These are phyloP conservation scores for Phytophthora macrochlamydospora DNA, from an alignment of 352 stramenopile species.

Conservation along the genomic window DNA sequence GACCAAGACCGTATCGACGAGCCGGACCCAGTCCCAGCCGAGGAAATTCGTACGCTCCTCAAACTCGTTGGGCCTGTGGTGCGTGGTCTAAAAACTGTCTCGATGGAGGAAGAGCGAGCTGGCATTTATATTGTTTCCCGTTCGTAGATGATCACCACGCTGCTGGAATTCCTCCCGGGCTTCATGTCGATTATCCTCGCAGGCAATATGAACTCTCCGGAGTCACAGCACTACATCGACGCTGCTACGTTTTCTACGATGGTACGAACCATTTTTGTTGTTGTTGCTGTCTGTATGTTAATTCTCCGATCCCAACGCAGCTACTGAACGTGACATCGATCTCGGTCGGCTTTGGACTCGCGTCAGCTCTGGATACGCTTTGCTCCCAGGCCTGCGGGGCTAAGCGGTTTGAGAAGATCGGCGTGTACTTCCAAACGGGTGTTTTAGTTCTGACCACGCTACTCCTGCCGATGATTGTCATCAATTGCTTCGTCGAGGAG, in stretches of 20 bases:
- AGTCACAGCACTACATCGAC: constrained; percentile 55
- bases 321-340: constrained; percentile 28
- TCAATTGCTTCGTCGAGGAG: constrained; percentile 52
- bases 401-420: constrained; percentile 58
- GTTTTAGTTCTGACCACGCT: constrained; percentile 43
- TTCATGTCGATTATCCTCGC: constrained; percentile 56
- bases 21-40: constrained; percentile 9
- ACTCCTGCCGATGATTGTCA: constrained; percentile 44
- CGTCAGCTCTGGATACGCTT: constrained; percentile 76
- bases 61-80: constrained; percentile 46
- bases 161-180: constrained; percentile 44
- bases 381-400: constrained; percentile 68
- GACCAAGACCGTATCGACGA: constrained; percentile 10
- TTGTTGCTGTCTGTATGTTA: not conserved
- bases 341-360: constrained; percentile 56
- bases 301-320: not conserved
- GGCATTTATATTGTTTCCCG: not conserved
- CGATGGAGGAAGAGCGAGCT: not conserved
- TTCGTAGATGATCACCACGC: constrained; percentile 34
- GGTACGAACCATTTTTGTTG: constrained; percentile 20
- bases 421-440: constrained; percentile 71
- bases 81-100: constrained; percentile 1
- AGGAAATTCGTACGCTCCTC: constrained; percentile 46
- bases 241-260: constrained; percentile 51
- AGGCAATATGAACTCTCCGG: constrained; percentile 59